Conservation (phyloP, 2,329 filamentous ascomycete genomes). For the Calycina marina region DNA sequence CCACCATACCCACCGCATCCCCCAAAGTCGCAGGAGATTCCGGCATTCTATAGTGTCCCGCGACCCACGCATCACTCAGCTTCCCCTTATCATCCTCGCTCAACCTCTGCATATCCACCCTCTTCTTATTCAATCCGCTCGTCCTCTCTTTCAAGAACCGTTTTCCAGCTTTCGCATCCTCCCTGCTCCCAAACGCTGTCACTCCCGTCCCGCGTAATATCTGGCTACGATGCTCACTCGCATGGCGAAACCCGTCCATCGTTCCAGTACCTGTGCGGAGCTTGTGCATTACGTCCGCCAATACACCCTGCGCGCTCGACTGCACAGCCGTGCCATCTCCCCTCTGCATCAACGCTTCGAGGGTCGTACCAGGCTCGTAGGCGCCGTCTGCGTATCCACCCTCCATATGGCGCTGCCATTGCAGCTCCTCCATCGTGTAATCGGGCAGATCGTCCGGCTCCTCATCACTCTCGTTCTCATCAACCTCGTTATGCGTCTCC, state of each 20-base stretch:
- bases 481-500: slow-evolving; percentile 24
- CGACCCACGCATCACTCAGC: slow-evolving; percentile 16
- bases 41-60: slow-evolving; percentile 15
- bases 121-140: slow-evolving; percentile 1
- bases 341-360: neutral
- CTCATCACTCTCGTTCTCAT: slow-evolving; percentile 17
- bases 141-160: slow-evolving; percentile 3
- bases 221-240: neutral
- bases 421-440: slow-evolving; percentile 11
- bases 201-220: neutral
- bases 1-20: slow-evolving; percentile 15
- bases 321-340: slow-evolving; percentile 1
- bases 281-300: neutral
- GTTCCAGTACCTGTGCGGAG: neutral
- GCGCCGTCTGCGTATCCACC: neutral
- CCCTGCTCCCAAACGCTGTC: slow-evolving; percentile 15
- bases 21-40: slow-evolving; percentile 2
- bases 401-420: slow-evolving; percentile 11
- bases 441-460: neutral
- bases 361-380: neutral
- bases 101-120: slow-evolving; percentile 4
- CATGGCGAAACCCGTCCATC: neutral
- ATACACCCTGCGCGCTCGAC: neutral
- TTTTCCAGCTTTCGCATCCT: slow-evolving; percentile 11
- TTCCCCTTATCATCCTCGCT: slow-evolving; percentile 10